Base-by-base conservation (phyloP, 2,329 filamentous ascomycete species). In the Cercospora sp. region DNA sequence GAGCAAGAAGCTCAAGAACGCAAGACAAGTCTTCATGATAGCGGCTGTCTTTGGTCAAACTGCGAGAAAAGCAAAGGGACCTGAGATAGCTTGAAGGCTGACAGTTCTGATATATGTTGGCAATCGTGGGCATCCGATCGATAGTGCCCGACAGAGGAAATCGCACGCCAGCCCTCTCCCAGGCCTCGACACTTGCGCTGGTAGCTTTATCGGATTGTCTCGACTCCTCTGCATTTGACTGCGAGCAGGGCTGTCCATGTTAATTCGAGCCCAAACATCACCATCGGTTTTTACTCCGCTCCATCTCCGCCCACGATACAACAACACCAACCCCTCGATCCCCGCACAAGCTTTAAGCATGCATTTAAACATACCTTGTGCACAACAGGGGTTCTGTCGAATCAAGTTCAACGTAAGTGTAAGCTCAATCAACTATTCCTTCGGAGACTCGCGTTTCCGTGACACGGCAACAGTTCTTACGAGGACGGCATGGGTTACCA, bases 341-440 rank as follows among this genome's bases (percentile, higher is more conserved):
- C 61, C 28, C 6, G 48, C 20, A 20, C 42, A 63, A 33, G 28
- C 42, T 26, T 63, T 63, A 63, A 63, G 61, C 61, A 63, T 55
- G 61, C 61, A 63, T 63, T 63, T 63, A 63, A 55, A 55, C 61
- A 63, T 63, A 63, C 61, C 61, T 55, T 53, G 61, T 40, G 28
- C 8, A 6, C 31, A 5, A 13, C 42, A 36, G 28, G n/a, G 45
- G 51, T 63, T 16, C 18, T 8, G 30, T 23, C 42, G 28, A 53
- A 36, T 63, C 18, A 51, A 20, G 7, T 3, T 23, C 40, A 31
- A 18, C 18, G 42, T 20, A 31, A n/a, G n/a, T n/a, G 60, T 61
- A 61, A 61, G 59, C 59, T 61, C 36, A 23, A 28, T 23, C 36
- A 20, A 26, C 13, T 10, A 12, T 23, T 48, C 23, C 26, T 26